Evolutionary conservation across 1,284 basidiomycete genomes (phyloP).

Genomic region (Malassezia cuniculi): DNA sequence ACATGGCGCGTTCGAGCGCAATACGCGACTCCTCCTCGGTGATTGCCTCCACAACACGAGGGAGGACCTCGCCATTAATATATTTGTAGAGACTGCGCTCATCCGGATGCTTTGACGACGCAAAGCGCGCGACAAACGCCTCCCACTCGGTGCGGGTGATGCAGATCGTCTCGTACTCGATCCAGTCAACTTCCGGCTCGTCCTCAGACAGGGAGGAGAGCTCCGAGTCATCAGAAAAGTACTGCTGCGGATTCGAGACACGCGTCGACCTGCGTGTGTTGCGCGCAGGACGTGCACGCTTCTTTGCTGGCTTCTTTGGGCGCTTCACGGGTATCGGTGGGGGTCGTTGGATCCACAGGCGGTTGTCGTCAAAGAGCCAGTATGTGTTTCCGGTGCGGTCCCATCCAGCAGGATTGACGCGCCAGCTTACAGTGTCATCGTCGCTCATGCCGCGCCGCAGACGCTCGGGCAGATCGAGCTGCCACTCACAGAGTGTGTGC

Average conservation of each 20-base stretch:
- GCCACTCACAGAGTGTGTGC: slow-evolving; percentile 49
- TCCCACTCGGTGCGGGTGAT: slow-evolving; percentile 57
- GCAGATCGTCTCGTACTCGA: slow-evolving; percentile 51
- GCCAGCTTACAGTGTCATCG: slow-evolving; percentile 48
- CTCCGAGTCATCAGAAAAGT: slow-evolving; percentile 24
- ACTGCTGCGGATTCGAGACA: slow-evolving; percentile 57
- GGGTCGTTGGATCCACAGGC: slow-evolving; percentile 67
- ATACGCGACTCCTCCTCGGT: slow-evolving; percentile 47
- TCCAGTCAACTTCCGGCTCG: slow-evolving; percentile 30
- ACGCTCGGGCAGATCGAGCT: slow-evolving; percentile 49
- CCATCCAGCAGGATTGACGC: slow-evolving; percentile 70
- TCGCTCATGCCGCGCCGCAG: slow-evolving; percentile 50
- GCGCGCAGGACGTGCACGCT: slow-evolving; percentile 25
- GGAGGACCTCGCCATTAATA: slow-evolving; percentile 56
- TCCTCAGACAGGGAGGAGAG: slow-evolving; percentile 33
- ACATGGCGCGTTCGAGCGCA: slow-evolving; percentile 56
- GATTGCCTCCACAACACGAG: slow-evolving; percentile 52
- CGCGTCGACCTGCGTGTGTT: slow-evolving; percentile 50
- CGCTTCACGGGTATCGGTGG: slow-evolving; percentile 24
- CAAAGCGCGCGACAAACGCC: slow-evolving; percentile 58
- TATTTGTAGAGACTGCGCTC: slow-evolving; percentile 64
- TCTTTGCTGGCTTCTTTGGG: slow-evolving; percentile 13
- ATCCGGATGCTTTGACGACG: slow-evolving; percentile 60
- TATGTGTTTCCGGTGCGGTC: slow-evolving; percentile 69
- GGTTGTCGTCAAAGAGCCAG: slow-evolving; percentile 74